Conservation (phyloP, 805 yeast genomes). For the Candida dendrica region DNA sequence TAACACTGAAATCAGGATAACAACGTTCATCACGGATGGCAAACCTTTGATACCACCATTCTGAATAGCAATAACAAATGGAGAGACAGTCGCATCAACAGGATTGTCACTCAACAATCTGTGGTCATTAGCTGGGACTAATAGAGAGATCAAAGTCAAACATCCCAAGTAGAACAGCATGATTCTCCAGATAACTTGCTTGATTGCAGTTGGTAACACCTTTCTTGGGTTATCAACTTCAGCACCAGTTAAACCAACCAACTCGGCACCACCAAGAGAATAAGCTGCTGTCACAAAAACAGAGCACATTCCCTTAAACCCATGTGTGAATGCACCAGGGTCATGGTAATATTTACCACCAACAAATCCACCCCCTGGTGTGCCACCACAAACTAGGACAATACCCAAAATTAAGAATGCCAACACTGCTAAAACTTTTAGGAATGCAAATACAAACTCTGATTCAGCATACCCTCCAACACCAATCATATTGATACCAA, state of each 20-base stretch:
- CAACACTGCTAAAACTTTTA: constrained; percentile 41
- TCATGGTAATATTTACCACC: constrained; percentile 39
- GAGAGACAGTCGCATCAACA: constrained; percentile 31
- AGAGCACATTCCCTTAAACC: constrained; percentile 46
- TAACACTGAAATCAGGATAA: constrained; percentile 32
- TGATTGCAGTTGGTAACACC: constrained; percentile 43
- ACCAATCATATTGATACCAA: constrained; percentile 44
- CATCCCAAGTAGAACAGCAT: constrained; percentile 40
- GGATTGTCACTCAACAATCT: constrained; percentile 25
- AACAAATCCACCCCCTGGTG: constrained; percentile 36
- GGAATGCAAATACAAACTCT: constrained; percentile 41
- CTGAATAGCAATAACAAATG: constrained; percentile 40
- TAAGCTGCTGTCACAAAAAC: constrained; percentile 51
- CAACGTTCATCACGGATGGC: constrained; percentile 34
- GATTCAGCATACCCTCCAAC: constrained; percentile 51
- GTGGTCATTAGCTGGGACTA: constrained; percentile 38
- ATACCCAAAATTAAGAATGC: constrained; percentile 51
- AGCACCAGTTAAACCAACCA: constrained; percentile 44
- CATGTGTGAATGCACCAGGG: constrained; percentile 60
- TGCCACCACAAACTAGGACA: constrained; percentile 41
- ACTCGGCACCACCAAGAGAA: constrained; percentile 47
- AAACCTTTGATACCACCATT: constrained; percentile 29
- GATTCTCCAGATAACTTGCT: constrained; percentile 52
- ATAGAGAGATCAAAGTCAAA: constrained; percentile 36
- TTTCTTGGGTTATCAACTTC: constrained; percentile 42